Conservation (phyloP, 2,329 filamentous ascomycete genomes). For the Neonectria sp. region DNA sequence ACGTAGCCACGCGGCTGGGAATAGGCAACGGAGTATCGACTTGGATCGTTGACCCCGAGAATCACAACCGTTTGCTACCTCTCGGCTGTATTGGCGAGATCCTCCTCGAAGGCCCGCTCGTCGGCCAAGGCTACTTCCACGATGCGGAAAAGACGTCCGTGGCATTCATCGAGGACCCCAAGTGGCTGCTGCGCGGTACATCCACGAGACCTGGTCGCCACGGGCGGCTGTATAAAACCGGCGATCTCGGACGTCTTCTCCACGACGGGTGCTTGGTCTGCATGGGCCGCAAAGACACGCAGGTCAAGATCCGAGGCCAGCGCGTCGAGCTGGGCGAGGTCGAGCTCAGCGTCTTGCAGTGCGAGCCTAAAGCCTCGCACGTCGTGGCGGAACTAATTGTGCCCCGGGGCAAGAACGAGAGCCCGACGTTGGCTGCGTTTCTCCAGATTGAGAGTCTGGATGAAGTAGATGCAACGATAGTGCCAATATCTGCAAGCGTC, state of each 20-base stretch:
- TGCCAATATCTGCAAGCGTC: not conserved
- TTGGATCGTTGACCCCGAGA: slow-evolving; percentile 52
- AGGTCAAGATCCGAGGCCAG: slow-evolving; percentile 59
- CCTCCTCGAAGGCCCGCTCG: slow-evolving; percentile 58
- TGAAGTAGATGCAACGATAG: not conserved
- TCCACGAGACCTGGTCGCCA: slow-evolving; percentile 1
- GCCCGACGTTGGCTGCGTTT: not conserved
- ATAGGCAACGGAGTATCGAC: slow-evolving; percentile 9
- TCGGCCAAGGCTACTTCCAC: slow-evolving; percentile 66
- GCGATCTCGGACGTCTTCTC: slow-evolving; percentile 61
- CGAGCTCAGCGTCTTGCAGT: slow-evolving; percentile 35
- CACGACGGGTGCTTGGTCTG: slow-evolving; percentile 58
- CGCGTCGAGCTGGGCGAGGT: slow-evolving; percentile 63
- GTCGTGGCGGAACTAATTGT: slow-evolving; percentile 26
- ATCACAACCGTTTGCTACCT: slow-evolving; percentile 48
- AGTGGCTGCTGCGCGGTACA: slow-evolving; percentile 36
- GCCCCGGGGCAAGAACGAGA: not conserved
- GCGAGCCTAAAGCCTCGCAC: not conserved
- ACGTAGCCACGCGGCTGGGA: slow-evolving; percentile 22
- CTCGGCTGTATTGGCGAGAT: slow-evolving; percentile 52
- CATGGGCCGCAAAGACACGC: slow-evolving; percentile 62
- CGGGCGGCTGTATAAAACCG: slow-evolving; percentile 59
- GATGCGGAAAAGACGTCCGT: slow-evolving; percentile 60
- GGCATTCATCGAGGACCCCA: slow-evolving; percentile 59
- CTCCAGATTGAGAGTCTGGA: not conserved